These are phyloP conservation scores for Isatis lusitanica DNA, from an alignment of 441 rosid species.

Conservation along the genomic window DNA sequence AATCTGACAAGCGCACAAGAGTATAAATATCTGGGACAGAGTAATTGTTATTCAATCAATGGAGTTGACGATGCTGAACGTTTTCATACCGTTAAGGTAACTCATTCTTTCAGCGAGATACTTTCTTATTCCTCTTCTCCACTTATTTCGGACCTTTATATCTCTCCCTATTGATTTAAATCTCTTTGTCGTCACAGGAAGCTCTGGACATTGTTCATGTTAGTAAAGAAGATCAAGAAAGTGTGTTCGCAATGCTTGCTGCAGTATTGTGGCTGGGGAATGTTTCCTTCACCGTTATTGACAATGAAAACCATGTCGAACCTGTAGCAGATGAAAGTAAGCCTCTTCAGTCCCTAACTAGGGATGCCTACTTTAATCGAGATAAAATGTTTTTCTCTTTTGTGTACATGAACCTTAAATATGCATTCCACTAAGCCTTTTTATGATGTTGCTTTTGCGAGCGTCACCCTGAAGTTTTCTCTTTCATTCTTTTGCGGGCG, in stretches of 20 bases:
- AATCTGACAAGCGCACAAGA: constrained; percentile 76
- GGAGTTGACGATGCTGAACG: constrained; percentile 89
- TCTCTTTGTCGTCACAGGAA: constrained; percentile 56
- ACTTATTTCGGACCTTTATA: constrained; percentile 8
- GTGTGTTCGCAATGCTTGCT: constrained; percentile 93
- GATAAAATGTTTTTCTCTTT: neutral
- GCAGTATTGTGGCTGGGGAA: constrained; percentile 97
- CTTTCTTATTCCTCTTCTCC: constrained; percentile 14
- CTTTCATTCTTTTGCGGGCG: neutral
- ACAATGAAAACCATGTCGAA: constrained; percentile 96
- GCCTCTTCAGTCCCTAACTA: constrained; percentile 31
- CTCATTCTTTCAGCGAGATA: neutral
- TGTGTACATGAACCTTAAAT: neutral
- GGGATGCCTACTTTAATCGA: constrained; percentile 14
- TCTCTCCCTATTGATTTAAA: neutral
- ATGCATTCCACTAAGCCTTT: neutral
- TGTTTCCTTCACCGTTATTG: constrained; percentile 69
- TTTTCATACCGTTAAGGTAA: constrained; percentile 71
- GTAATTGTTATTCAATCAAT: constrained; percentile 72
- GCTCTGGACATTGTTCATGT: constrained; percentile 96
- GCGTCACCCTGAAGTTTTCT: neutral
- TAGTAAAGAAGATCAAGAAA: constrained; percentile 95
- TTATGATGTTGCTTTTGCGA: neutral
- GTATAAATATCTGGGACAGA: constrained; percentile 85
- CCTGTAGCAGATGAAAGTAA: constrained; percentile 84